These are phyloP conservation scores for Rhazya stricta DNA, from an alignment of 257 asterid species.

Conservation along the genomic window DNA sequence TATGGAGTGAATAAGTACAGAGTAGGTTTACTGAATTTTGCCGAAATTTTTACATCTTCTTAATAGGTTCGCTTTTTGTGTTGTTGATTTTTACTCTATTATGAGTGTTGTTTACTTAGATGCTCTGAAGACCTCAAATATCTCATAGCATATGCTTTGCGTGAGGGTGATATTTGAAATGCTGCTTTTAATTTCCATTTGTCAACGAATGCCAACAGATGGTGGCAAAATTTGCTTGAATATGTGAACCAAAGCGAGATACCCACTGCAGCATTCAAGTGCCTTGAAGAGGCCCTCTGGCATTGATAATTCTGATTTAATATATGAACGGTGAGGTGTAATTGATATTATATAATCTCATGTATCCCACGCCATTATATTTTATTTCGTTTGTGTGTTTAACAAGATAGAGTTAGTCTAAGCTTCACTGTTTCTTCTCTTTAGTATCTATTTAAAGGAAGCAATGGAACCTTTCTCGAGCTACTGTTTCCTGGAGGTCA, in stretches of 20 bases:
- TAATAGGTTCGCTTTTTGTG: no score
- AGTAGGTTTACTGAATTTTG: no score
- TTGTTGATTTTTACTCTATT: not conserved
- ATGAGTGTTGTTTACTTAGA: not conserved
- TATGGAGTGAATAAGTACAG: no score
- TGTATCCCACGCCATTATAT: not conserved
- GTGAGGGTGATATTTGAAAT: not conserved
- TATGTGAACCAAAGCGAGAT: conserved; percentile 71
- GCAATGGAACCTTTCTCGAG: no score
- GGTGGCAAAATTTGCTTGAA: conserved; percentile 98
- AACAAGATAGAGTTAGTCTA: not conserved
- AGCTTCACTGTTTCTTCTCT: not conserved
- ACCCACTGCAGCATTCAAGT: conserved; percentile 35
- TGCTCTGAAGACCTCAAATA: not conserved
- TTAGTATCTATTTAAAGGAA: not conserved
- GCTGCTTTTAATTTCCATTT: not conserved
- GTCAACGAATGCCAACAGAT: conserved; percentile 41
- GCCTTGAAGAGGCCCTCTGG: conserved; percentile 57
- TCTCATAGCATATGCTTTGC: not conserved
- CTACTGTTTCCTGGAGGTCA: not conserved
- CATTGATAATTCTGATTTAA: conserved; percentile 79
- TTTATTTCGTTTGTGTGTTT: not conserved
- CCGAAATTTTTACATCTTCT: no score
- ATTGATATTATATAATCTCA: not conserved
- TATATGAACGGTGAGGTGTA: conserved; percentile 69